A percentile compares a stretch with the other conserved stretches of the same genome.
phyloP scores from a whole-genome alignment of 1,139 yeast genomes.

The Protomyces inundatus region DNA sequence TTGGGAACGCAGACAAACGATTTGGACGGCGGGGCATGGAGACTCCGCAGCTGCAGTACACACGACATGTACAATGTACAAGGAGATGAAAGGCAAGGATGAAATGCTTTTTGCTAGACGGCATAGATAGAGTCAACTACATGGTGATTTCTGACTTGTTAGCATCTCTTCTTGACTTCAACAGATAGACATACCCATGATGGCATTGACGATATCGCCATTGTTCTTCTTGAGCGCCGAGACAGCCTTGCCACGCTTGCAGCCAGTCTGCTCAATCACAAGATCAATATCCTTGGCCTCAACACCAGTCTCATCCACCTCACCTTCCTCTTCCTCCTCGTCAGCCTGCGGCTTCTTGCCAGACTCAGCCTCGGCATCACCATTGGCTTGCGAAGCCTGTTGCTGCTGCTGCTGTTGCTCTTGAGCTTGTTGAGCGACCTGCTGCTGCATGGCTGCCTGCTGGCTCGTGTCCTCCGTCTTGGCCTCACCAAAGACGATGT shows the following conservation, averaged over 20 bases:
- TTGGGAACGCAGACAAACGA: too few species aligned
- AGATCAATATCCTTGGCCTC: constrained; percentile 36
- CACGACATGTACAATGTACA: too few species aligned
- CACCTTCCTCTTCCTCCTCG: constrained; percentile 31
- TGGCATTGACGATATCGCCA: constrained; percentile 28
- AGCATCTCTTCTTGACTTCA: neutral
- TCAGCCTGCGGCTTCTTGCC: constrained; percentile 32
- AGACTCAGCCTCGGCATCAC: constrained; percentile 35
- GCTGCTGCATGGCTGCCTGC: constrained; percentile 45
- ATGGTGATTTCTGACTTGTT: constrained; percentile 7
- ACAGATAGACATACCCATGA: constrained; percentile 1
- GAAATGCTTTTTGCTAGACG: neutral
- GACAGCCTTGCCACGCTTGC: constrained; percentile 81
- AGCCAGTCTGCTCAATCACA: constrained; percentile 61
- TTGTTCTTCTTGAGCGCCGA: constrained; percentile 84
- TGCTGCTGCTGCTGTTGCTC: constrained; percentile 33
- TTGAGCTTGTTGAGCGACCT: constrained; percentile 35
- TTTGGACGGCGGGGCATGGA: too few species aligned
- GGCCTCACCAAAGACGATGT: constrained; percentile 96
- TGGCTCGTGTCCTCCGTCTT: constrained; percentile 86
- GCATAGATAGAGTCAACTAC: neutral
- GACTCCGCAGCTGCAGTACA: too few species aligned
- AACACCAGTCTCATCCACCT: constrained; percentile 36
- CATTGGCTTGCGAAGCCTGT: constrained; percentile 44
- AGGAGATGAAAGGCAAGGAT: too few species aligned